Evolutionary conservation across 2,329 filamentous ascomycete species (phyloP).

Genomic region (Botrytis medusae): DNA sequence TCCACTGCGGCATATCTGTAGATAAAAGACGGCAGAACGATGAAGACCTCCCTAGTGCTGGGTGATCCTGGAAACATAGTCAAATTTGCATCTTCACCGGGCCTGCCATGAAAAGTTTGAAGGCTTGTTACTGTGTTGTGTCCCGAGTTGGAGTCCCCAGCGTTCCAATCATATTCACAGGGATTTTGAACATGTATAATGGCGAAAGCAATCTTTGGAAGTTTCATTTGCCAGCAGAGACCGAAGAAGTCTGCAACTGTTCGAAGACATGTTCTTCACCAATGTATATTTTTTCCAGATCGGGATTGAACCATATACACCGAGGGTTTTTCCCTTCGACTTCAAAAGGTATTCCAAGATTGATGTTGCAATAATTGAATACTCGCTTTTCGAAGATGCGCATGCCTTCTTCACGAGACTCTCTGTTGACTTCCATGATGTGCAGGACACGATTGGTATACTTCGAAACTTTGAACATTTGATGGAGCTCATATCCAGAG

Average conservation of each 20-base stretch:
- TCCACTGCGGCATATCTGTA: background rate
- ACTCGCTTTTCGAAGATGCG: background rate
- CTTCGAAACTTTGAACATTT: background rate
- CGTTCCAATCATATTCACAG: background rate
- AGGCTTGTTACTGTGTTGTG: accelerated
- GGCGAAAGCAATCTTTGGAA: background rate
- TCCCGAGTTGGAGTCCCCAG: background rate
- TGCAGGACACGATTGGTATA: background rate
- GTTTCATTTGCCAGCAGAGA: background rate
- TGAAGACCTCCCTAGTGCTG: background rate
- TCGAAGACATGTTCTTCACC: background rate
- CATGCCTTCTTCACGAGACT: background rate
- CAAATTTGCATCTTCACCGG: background rate
- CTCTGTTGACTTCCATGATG: slow-evolving; percentile 12
- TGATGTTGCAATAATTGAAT: background rate
- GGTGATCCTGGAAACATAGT: background rate
- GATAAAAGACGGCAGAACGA: background rate
- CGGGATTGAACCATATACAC: background rate
- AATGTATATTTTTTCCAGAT: background rate
- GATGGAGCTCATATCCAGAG: background rate
- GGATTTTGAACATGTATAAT: accelerated
- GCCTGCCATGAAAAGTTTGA: background rate
- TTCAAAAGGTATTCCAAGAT: too few relatives aligned
- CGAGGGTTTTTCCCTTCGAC: background rate
- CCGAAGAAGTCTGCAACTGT: background rate